Evolutionary conservation across 768 basidiomycete species (phyloP), one percentile per base, ranked within the genome.

Genomic region (Podaxis sp.): DNA sequence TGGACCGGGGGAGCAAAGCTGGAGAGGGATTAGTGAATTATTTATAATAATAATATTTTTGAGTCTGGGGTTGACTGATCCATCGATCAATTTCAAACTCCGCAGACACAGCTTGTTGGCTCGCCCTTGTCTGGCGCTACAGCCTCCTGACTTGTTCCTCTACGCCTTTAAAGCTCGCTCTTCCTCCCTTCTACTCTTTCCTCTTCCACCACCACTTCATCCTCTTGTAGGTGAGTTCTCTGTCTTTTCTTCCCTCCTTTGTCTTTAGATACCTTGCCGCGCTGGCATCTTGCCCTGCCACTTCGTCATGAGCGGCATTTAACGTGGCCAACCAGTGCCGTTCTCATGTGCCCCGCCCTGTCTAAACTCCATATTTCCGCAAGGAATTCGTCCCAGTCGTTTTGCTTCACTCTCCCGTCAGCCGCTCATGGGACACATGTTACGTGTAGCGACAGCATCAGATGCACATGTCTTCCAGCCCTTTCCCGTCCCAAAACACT

Each of bases 61-160:
- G 43, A 46, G 17, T n/a, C 43, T 19, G 22, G 29, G 19, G 27
- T 19, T 63, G 67, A 65, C 49, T 67, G 68, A 71, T 68, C 66
- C 68, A 71, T 70, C 68, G 67, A 69, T 69, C 33, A 56, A 69
- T 72, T 81, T 84, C 57, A 79, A 79, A 77, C 81, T 83, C 83
- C 83, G 83, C 69, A 43, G 65, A 75, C 83, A 82, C 72, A 74
- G 73, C 74, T 73, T 76, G 74, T 74, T 76, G 75, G 76, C 74
- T 33, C 75, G 75, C 75, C 74, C 72, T 74, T 78, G 79, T 77
- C 77, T 75, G 74, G 68, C 66, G 64, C 71, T 59, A 55, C 60
- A 54, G 52, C 43, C 60, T 61, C 53, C 53, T 61, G 60, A 49
- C 59, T 60, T 67, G 67, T 66, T 72, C 67, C 66, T 61, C 68